Base-by-base conservation (phyloP, 2,329 filamentous ascomycete genomes). In the Ophiocordyceps robertsii region DNA sequence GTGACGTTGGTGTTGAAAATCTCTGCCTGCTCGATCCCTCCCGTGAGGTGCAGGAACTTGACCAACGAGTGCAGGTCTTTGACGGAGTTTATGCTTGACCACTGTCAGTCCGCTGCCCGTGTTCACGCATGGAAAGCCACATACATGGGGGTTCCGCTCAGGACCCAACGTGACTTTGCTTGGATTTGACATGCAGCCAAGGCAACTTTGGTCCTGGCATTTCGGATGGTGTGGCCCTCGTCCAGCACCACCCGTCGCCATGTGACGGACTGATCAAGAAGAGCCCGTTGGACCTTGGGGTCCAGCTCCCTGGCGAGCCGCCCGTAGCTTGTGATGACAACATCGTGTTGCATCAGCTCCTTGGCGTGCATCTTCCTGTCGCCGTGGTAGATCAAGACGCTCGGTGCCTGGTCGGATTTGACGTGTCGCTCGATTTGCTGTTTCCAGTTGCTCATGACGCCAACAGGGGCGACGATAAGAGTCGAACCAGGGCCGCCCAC, bases 371-470 rank as follows among this genome's bases (percentile, higher is more conserved):
- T 64, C 47, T 76, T 79, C 69, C 50, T 70, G 64, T 49, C 64
- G 0, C 83, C 83, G 54, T 95, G 85, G 55, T 90, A 92, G 29
- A 81, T 77, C 51, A 87, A 68, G 5, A 92, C 70, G 10, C 70
- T 77, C 7, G 86, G 75, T 2, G 68, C 63, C 43, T 75, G 63
- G n/a, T 82, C 72, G 6, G 69, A 58, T 32, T 77, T 72, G 38
- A 90, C 73, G 53, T 95, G 88, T 32, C 73, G 70, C 47, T 75
- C 67, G 42, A 90, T 84, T 59, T 94, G 87, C 42, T 82, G 77
- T 51, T 76, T 77, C 88, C 88, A 95, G 52, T 94, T 94, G 54
- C 82, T 88, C 83, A 94, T 89, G 17, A 94, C 86, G 41, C 81
- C 82, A 6, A 93, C 73, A 0, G 88, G 88, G 0, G 84, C 80